phyloP scores from a whole-genome alignment of 805 yeast genomes.

The Wickerhamomyces hampshirensis region DNA sequence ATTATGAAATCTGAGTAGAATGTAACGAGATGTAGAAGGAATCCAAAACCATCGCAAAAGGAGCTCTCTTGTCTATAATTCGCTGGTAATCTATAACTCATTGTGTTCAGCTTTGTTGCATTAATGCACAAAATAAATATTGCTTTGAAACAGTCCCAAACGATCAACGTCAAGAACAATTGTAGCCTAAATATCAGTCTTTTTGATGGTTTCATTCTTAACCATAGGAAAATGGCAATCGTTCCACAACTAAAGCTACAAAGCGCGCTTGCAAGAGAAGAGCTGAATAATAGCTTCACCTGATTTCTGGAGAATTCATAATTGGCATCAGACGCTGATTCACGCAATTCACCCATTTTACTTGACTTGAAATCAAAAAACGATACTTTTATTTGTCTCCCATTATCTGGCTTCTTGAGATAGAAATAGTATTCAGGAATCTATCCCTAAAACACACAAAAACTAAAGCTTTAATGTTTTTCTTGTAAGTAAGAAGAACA shows the following conservation, averaged over 20 bases:
- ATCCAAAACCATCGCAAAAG: slow-evolving; percentile 21
- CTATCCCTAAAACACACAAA: too few species aligned
- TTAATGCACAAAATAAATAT: too few species aligned
- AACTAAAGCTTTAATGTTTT: too few species aligned
- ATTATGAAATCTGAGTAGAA: slow-evolving; percentile 17
- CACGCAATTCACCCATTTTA: too few species aligned
- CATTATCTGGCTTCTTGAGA: too few species aligned
- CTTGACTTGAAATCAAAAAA: too few species aligned
- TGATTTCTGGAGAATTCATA: slow-evolving; percentile 3
- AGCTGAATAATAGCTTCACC: slow-evolving; percentile 7
- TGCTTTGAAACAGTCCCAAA: slow-evolving; percentile 19
- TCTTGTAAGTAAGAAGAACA: too few species aligned
- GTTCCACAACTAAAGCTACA: slow-evolving; percentile 15
- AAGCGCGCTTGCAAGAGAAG: slow-evolving; percentile 9
- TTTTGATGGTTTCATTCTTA: slow-evolving; percentile 19
- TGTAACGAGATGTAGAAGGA: slow-evolving; percentile 8
- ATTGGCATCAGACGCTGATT: too few species aligned
- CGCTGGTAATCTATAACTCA: too few species aligned
- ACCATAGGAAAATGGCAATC: slow-evolving; percentile 15
- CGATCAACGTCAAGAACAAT: slow-evolving; percentile 13
- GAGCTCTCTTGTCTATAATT: neutral
- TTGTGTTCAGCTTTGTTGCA: too few species aligned
- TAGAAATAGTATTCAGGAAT: too few species aligned
- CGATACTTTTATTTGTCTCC: too few species aligned
- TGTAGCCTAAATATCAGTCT: slow-evolving; percentile 20